Evolutionary conservation across 2,329 filamentous ascomycete genomes (phyloP), one percentile per base, ranked within the genome.

Genomic region (Penicillium brevicompactum): DNA sequence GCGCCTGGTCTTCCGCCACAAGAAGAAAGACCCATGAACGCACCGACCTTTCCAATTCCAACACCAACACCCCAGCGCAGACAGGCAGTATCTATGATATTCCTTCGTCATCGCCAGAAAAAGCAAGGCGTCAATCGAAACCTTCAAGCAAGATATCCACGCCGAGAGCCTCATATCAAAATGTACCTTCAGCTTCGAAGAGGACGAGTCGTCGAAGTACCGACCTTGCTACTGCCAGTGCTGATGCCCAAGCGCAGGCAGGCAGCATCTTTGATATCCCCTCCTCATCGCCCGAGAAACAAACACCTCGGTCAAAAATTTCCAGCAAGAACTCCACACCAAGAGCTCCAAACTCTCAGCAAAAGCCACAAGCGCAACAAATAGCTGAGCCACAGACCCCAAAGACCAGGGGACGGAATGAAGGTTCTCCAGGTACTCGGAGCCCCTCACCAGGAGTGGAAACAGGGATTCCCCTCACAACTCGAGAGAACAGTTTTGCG

Each of bases 361-460:
- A 24, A n/a, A 9, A 7, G 1, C 34, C 24, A 5, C 38, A 48
- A 13, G 16, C 42, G 11, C 41, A 34, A 22, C 10, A 14, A 27
- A n/a, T 18, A 30, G 7, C 18, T n/a, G 31, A 22, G 16, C 31
- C 13, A 2, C 32, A 32, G 3, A 38, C 5, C 2, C 30, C 44
- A 13, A 21, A 27, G 10, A 22, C n/a, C 6, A 40, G 41, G 22
- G 22, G 40, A 22, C 46, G n/a, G 5, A 27, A 34, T 47, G 49
- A 48, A 21, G 22, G 21, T 4, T 32, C 42, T 22, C 55, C 24
- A 27, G 24, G 46, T 38, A 57, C 59, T 10, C 47, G 58, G 31
- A 65, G 58, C 30, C 71, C 73, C 16, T 75, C 74, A 0, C 73
- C 72, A 2, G 74, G 76, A 51, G 74, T 74, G 47, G 49, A 76